Evolutionary conservation across 2,329 filamentous ascomycete genomes (phyloP).

Genomic region (Talaromyces funiculosus): DNA sequence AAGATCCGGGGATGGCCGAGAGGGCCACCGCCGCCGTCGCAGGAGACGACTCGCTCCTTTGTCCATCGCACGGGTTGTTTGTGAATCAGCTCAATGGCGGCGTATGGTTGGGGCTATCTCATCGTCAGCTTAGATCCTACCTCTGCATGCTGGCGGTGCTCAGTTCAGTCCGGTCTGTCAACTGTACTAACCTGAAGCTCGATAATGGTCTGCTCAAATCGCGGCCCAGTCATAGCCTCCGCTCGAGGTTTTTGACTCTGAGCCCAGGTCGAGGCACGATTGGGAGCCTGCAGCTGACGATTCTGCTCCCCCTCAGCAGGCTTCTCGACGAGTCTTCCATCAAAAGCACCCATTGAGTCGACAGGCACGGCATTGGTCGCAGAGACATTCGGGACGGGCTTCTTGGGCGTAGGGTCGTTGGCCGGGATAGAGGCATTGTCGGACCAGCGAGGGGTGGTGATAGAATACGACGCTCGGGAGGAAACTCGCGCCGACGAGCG

Average conservation of each 20-base stretch:
- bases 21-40: slow-evolving; percentile 87
- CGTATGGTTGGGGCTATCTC: slow-evolving; percentile 72
- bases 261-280: slow-evolving; percentile 76
- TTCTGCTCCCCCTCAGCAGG: slow-evolving; percentile 51
- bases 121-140: not conserved
- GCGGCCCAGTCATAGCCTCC: slow-evolving; percentile 83
- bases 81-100: slow-evolving; percentile 94
- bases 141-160: not conserved
- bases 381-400: slow-evolving; percentile 51
- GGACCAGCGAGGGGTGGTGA: slow-evolving; percentile 34
- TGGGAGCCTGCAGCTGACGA: slow-evolving; percentile 73
- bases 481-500: slow-evolving; percentile 19
- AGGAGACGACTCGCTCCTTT: slow-evolving; percentile 72
- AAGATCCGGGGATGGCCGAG: slow-evolving; percentile 88
- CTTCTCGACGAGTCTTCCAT: slow-evolving; percentile 49
- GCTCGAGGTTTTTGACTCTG: slow-evolving; percentile 74
- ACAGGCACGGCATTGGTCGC: slow-evolving; percentile 55
- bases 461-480: slow-evolving; percentile 39
- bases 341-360: slow-evolving; percentile 40
- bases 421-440: slow-evolving; percentile 40
- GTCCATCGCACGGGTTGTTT: slow-evolving; percentile 92
- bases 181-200: slow-evolving; percentile 67
- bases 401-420: slow-evolving; percentile 54
- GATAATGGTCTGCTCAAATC: slow-evolving; percentile 97
- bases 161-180: not conserved